phyloP scores from a whole-genome alignment of 805 yeast genomes.

The Cyberlindnera euphorbiae region DNA sequence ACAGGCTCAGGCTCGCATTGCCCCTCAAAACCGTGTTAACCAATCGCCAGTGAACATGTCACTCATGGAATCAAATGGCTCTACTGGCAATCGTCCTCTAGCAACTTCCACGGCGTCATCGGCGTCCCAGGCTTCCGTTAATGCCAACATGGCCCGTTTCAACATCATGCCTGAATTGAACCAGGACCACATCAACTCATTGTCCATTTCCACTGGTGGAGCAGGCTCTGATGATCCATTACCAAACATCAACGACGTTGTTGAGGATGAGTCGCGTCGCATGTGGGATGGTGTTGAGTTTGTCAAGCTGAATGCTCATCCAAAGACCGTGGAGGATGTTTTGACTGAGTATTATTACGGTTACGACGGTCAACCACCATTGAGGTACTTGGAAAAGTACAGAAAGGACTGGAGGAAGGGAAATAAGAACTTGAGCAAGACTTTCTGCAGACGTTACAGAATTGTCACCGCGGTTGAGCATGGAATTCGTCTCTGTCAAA shows the following conservation, averaged over 20 bases:
- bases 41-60: slow-evolving; percentile 9
- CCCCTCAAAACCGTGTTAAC: slow-evolving; percentile 17
- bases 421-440: slow-evolving; percentile 23
- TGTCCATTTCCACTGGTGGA: slow-evolving; percentile 2
- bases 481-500: slow-evolving; percentile 17
- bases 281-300: slow-evolving; percentile 20
- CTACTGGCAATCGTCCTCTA: too few relatives aligned
- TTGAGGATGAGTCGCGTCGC: slow-evolving; percentile 14
- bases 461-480: slow-evolving; percentile 25
- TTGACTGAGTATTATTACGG: slow-evolving; percentile 27
- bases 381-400: slow-evolving; percentile 24
- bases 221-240: slow-evolving; percentile 5
- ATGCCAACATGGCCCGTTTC: too few relatives aligned
- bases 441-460: slow-evolving; percentile 25
- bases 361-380: slow-evolving; percentile 25
- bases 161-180: slow-evolving; percentile 9
- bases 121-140: too few relatives aligned
- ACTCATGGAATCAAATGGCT: too few relatives aligned
- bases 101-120: too few relatives aligned
- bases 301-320: slow-evolving; percentile 21
- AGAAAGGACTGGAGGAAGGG: slow-evolving; percentile 27
- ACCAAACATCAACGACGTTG: slow-evolving; percentile 9
- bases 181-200: slow-evolving; percentile 12
- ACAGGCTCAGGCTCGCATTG: slow-evolving; percentile 4
- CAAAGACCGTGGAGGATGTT: slow-evolving; percentile 25